Evolutionary conservation across 257 asterid genomes (phyloP).

Genomic region (Hygrophila difformis): DNA sequence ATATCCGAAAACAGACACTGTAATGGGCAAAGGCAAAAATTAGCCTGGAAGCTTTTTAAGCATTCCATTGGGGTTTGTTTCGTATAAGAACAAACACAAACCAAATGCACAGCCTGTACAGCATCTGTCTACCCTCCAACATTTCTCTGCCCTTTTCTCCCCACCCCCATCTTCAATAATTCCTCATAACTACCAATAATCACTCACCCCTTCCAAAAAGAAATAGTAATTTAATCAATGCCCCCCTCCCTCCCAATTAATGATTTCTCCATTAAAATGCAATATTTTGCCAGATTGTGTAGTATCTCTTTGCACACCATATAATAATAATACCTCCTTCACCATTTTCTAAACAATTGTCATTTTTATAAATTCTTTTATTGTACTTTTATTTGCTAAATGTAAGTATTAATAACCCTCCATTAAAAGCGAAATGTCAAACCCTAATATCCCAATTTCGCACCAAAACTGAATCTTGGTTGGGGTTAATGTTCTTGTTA

Average conservation of each 20-base stretch:
- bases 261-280: slow-evolving; percentile 3
- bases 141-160: slow-evolving; percentile 4
- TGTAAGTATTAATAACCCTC: too few species aligned
- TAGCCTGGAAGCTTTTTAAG: slow-evolving; percentile 19
- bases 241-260: slow-evolving; percentile 10
- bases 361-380: too few species aligned
- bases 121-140: slow-evolving; percentile 14
- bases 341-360: too few species aligned
- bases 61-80: slow-evolving; percentile 18
- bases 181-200: slow-evolving; percentile 26
- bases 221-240: neutral
- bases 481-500: neutral
- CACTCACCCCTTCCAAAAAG: slow-evolving; percentile 6
- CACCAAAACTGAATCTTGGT: too few species aligned
- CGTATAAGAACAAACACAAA: slow-evolving; percentile 18
- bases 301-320: too few species aligned
- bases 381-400: too few species aligned
- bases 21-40: slow-evolving; percentile 12
- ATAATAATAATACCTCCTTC: too few species aligned
- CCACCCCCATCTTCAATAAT: slow-evolving; percentile 20
- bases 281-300: too few species aligned
- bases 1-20: slow-evolving; percentile 11
- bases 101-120: slow-evolving; percentile 30
- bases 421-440: too few species aligned
- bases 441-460: too few species aligned